A percentile compares a stretch with the other conserved stretches of the same genome.
These are phyloP conservation scores for Quercus tomentella DNA, from an alignment of 331 rosid species.

Conservation along the genomic window DNA sequence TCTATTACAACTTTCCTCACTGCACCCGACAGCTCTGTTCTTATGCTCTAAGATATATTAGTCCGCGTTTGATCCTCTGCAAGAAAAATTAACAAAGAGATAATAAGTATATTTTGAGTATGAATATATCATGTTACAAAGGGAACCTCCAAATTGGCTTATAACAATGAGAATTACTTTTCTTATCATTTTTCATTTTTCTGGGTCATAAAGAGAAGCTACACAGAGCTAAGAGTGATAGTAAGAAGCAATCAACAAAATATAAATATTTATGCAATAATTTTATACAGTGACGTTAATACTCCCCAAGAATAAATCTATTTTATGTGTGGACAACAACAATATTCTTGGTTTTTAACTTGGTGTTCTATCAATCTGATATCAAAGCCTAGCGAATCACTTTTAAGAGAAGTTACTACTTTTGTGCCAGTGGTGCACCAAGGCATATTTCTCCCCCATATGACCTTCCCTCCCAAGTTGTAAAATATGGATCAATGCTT, in stretches of 20 bases:
- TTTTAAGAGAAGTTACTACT: neutral
- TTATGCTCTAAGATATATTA: conserved; percentile 56
- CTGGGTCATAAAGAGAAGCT: neutral
- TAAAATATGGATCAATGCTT: neutral
- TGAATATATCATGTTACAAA: neutral
- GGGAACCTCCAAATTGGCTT: neutral
- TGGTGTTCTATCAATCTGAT: neutral
- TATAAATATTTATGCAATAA: neutral
- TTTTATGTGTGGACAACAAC: neutral
- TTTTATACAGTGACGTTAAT: neutral
- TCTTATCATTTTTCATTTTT: neutral
- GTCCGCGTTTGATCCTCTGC: conserved; percentile 84
- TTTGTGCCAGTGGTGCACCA: neutral
- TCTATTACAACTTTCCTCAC: conserved; percentile 27
- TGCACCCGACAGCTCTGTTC: conserved; percentile 68
- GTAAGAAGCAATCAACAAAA: neutral
- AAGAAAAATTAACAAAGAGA: neutral
- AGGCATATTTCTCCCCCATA: neutral
- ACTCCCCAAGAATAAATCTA: neutral
- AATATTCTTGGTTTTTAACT: neutral
- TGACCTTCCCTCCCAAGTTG: neutral
- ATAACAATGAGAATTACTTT: neutral
- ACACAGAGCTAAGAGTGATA: neutral
- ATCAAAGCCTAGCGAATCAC: neutral
- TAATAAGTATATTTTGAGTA: neutral